Evolutionary conservation across 306 rosid species (phyloP).

Genomic region (Glycine tomentella): DNA sequence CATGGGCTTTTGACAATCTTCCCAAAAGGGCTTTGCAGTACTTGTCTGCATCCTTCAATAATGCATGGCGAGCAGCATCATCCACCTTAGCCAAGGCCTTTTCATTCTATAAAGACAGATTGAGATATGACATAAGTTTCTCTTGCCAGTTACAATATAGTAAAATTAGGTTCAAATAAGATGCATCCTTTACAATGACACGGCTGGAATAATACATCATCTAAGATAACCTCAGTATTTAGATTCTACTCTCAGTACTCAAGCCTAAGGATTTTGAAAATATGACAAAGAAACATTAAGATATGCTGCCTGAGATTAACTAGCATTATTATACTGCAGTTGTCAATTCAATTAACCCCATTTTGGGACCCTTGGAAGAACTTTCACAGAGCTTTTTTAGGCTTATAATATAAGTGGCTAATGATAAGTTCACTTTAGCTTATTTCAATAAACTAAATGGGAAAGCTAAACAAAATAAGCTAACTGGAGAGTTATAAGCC

Average conservation of each 20-base stretch:
- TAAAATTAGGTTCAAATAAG: constrained; percentile 20
- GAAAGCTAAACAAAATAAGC: not conserved
- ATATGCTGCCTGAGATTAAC: not conserved
- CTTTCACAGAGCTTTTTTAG: not conserved
- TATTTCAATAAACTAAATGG: not conserved
- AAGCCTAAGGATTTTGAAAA: not conserved
- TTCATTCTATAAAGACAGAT: constrained; percentile 50
- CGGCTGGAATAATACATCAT: not conserved
- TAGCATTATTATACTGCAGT: not conserved
- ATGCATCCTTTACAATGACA: constrained; percentile 27
- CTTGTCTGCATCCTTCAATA: constrained; percentile 56
- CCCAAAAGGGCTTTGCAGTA: constrained; percentile 50
- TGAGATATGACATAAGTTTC: constrained; percentile 22
- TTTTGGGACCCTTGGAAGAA: constrained; percentile 1
- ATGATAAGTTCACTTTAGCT: not conserved
- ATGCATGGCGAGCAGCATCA: constrained; percentile 38
- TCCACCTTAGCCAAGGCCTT: constrained; percentile 47
- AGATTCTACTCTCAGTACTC: not conserved
- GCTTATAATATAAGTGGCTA: not conserved
- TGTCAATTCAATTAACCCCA: constrained; percentile 16
- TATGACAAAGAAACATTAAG: not conserved
- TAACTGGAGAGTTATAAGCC: not conserved
- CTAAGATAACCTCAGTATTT: constrained; percentile 11
- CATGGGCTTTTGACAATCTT: constrained; percentile 50
- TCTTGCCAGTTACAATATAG: not conserved